A percentile compares a stretch with the other conserved stretches of the same genome.
Conservation (phyloP, 805 yeast species). For the Candida tammaniensis region DNA sequence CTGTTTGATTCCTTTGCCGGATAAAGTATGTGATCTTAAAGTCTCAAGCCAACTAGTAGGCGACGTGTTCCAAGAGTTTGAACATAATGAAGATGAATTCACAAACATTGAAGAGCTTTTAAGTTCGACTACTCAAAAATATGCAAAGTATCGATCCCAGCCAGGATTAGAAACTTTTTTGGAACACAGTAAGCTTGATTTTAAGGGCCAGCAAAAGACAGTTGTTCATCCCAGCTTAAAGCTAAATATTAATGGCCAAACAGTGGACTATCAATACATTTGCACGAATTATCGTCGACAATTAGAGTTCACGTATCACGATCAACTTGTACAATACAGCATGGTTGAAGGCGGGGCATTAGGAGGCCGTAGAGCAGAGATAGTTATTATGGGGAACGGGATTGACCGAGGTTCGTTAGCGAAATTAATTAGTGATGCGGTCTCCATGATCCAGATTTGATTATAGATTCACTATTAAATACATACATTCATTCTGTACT, state of each 20-base stretch:
- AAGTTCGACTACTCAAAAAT: conserved; percentile 22
- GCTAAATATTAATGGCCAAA: conserved; percentile 34
- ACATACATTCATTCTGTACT: no score
- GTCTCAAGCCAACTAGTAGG: conserved; percentile 40
- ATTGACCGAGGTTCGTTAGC: no score
- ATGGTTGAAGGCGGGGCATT: conserved; percentile 56
- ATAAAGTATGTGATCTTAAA: conserved; percentile 41
- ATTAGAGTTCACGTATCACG: conserved; percentile 38
- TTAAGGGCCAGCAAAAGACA: conserved; percentile 34
- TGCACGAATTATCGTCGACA: conserved; percentile 44
- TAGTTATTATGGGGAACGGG: no score
- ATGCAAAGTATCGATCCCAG: conserved; percentile 30
- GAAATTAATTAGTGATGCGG: no score
- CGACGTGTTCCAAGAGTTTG: conserved; percentile 20
- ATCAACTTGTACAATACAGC: conserved; percentile 39
- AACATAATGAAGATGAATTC: conserved; percentile 3
- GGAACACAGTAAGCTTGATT: conserved; percentile 33
- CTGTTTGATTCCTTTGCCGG: conserved; percentile 42
- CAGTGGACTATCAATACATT: conserved; percentile 44
- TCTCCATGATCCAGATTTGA: no score
- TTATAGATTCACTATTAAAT: no score
- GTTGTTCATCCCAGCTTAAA: conserved; percentile 39
- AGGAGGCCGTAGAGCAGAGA: conserved; percentile 54
- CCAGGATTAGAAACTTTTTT: conserved; percentile 44
- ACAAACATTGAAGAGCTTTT: conserved; percentile 8